Evolutionary conservation across 1,139 yeast species (phyloP), one percentile per base, ranked within the genome.

Genomic region (Candida neerlandica): DNA sequence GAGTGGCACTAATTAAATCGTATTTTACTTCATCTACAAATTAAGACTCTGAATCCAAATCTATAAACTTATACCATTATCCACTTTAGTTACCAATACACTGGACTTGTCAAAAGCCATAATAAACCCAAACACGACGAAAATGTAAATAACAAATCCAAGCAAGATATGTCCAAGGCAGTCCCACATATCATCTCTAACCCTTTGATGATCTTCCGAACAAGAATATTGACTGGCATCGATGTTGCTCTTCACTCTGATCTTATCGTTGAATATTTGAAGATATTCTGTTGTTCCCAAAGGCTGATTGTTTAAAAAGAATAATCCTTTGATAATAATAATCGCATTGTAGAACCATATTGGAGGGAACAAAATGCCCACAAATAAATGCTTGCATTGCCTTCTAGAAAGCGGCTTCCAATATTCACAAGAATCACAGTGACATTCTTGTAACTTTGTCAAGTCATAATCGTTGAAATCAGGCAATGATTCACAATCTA

Each of bases 301-400:
- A 12, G 62, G 58, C 14, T 32, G 40, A 18, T 46, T 47, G 11
- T 47, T 35, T 43, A 43, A 41, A 19, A 37, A 48, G 23, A 45
- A 42, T 16, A 59, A 44, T 1, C 54, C 55, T 27, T 46, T 49
- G 2, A 50, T 2, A 3, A 59, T 43, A 2, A 48, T 44, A 2
- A 42, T 40, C 4, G 56, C 38, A 26, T 51, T 51, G n/a, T 46
- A 47, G 0, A 62, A 2, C 72, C 72, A 68, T 1, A 62, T 11
- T 0, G 57, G 41, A 2, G 74, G 73, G 23, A 61, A 50, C 2
- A 61, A 2, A 0, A 60, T 12, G 0, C 71, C 71, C 48, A 54
- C 50, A 33, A 56, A 40, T 15, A 65, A 44, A 3, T 51, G 48
- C 1, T 34, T 35, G 3, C 32, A 21, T 40, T 47, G 51, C n/a